Base-by-base conservation (phyloP, 768 basidiomycete genomes). In the Cubamyces sp. region DNA sequence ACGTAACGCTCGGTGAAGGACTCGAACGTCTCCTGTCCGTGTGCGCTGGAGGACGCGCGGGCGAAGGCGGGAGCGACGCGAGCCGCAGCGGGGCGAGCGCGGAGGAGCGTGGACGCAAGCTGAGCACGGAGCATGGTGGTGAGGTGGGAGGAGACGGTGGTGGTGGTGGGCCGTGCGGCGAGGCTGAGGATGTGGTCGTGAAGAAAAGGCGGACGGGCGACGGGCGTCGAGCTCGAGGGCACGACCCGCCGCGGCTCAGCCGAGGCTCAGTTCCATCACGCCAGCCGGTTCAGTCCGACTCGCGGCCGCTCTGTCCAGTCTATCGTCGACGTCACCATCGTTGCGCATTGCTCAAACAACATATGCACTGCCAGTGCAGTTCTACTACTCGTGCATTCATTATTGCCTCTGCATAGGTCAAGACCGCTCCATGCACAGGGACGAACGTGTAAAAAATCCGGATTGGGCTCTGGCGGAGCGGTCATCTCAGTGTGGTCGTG, bases 1-100 rank as follows among this genome's bases (percentile, higher is more conserved):
- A 94, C 88, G 78, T 98, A 98, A 73, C 96, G 93, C 64, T 88
- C 84, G 70, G 92, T 93, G 82, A 98, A 98, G 47, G 90, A 84
- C 75, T 97, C 96, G 77, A 94, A 98, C 18, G 91, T 84, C 80
- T 98, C 96, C 75, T 94, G 88, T 64, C 87, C 85, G 77, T 94
- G 93, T 42, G 82, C 84, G 72, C 77, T 78, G 50, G 84, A 81
- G 43, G 79, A 77, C 34, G 76, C 74, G 70, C 87, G 85, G 64
- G 79, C 71, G 69, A 84, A 74, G 57, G 77, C 67, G 47, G 82
- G 79, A 25, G 61, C 74, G 64, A 62, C 81, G 49, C 61, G 65
- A 63, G 70, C 66, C 55, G 75, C 71, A 58, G 79, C 68, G 56
- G 87, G 83, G 65, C 86, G 83, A 54, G 83, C 80, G 67, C 88